Evolutionary conservation across 2,329 filamentous ascomycete genomes (phyloP).

Genomic region (Botrytis squamosa): DNA sequence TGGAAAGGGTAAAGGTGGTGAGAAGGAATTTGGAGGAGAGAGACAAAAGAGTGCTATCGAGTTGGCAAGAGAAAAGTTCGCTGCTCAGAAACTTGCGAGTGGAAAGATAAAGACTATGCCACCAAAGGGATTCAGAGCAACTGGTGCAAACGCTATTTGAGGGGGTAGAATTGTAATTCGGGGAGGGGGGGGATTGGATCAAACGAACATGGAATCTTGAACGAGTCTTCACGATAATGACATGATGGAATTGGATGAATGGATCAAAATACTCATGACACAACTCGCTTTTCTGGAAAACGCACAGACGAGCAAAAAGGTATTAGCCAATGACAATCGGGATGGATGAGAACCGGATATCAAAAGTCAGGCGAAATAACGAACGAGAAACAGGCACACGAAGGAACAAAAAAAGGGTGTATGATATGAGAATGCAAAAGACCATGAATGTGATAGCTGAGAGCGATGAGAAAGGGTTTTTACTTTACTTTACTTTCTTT

Average conservation of each 20-base stretch:
- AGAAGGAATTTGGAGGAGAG: conserved; percentile 23
- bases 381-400: background rate
- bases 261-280: background rate
- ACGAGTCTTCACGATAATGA: conserved; percentile 12
- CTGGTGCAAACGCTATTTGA: conserved; percentile 22
- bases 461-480: background rate
- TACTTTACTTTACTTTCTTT: background rate
- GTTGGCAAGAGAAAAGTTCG: conserved; percentile 37
- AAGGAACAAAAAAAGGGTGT: background rate
- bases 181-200: background rate
- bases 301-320: background rate
- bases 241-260: background rate
- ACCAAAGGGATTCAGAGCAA: conserved; percentile 22
- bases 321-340: background rate
- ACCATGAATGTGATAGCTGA: background rate
- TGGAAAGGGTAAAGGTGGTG: conserved; percentile 18
- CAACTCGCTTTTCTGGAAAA: background rate
- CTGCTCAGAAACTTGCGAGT: conserved; percentile 31
- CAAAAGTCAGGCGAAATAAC: background rate
- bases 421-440: background rate
- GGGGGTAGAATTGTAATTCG: background rate
- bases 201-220: background rate
- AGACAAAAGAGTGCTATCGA: conserved; percentile 35
- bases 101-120: conserved; percentile 19
- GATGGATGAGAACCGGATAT: background rate